Conservation (phyloP, 2,329 filamentous ascomycete genomes). For the Diaporthe australafricana region DNA sequence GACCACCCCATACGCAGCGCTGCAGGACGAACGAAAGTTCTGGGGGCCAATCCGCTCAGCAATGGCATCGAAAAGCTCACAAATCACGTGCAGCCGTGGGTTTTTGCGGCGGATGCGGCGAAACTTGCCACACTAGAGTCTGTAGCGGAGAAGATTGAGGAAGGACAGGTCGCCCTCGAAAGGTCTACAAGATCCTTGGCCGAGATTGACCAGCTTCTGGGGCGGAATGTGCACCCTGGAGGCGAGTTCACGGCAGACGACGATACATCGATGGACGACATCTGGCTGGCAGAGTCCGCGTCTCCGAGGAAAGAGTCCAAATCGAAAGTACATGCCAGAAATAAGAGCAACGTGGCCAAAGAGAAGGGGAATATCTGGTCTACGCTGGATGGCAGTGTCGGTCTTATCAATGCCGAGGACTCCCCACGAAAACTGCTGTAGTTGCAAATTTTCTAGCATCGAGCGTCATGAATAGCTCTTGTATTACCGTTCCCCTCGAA, state of each 20-base stretch:
- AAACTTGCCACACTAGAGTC: conserved; percentile 69
- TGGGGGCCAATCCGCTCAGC: conserved; percentile 56
- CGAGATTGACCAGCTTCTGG: conserved; percentile 63
- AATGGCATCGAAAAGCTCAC: conserved; percentile 54
- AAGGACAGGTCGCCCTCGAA: conserved; percentile 67
- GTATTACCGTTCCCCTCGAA: conserved; percentile 38
- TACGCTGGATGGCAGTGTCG: conserved; percentile 63
- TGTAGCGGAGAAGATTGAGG: conserved; percentile 70
- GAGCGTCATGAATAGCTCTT: conserved; percentile 12
- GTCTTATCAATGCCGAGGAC: conserved; percentile 58
- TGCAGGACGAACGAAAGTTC: conserved; percentile 51
- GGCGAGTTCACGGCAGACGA: conserved; percentile 35
- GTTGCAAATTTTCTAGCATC: conserved; percentile 36
- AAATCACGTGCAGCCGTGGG: conserved; percentile 66
- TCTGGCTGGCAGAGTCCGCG: conserved; percentile 52
- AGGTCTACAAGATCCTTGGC: conserved; percentile 60
- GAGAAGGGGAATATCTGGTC: conserved; percentile 60
- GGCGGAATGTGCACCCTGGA: conserved; percentile 45
- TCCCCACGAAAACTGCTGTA: conserved; percentile 27
- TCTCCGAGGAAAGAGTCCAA: conserved; percentile 41
- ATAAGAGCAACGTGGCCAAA: conserved; percentile 41
- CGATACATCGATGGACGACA: conserved; percentile 41
- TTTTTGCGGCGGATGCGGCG: conserved; percentile 69
- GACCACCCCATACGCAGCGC: conserved; percentile 58
- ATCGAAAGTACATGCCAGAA: conserved; percentile 41